Conservation (phyloP, 257 asterid species). For the Nemophila menziesii region DNA sequence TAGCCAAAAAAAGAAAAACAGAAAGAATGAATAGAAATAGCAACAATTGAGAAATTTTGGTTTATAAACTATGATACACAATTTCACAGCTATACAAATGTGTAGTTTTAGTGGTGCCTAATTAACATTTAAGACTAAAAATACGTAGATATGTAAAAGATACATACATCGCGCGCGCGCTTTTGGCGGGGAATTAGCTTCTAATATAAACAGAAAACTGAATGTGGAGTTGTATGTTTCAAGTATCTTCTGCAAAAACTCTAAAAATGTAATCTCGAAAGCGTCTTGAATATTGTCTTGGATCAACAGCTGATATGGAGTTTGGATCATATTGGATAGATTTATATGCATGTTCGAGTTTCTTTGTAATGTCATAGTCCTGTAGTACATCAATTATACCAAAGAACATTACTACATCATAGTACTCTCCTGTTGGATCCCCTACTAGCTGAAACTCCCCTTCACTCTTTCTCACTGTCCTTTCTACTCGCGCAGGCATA, state of each 20-base stretch:
- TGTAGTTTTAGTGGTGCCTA: no score
- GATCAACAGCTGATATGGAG: constrained; percentile 95
- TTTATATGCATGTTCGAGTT: constrained; percentile 90
- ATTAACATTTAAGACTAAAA: no score
- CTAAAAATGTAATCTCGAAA: constrained; percentile 80
- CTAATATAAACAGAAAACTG: neutral
- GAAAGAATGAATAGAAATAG: no score
- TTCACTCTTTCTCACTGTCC: constrained; percentile 56
- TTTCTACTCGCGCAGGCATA: constrained; percentile 92
- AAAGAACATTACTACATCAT: constrained; percentile 73
- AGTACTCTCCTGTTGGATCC: constrained; percentile 83
- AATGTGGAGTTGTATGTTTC: neutral
- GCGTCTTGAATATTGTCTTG: constrained; percentile 67
- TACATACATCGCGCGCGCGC: no score
- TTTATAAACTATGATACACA: no score
- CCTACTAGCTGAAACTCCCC: constrained; percentile 62
- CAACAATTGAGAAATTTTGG: no score
- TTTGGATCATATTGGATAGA: constrained; percentile 83
- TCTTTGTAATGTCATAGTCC: constrained; percentile 92
- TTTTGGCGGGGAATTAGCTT: neutral
- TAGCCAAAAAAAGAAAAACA: no score
- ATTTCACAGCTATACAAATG: no score
- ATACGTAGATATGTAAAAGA: no score
- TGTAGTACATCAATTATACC: constrained; percentile 93
- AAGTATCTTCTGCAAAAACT: constrained; percentile 75